A percentile compares a stretch with the other conserved stretches of the same genome.
Conservation (phyloP, 2,329 filamentous ascomycete species). For the Aspergillus ochraceus region DNA sequence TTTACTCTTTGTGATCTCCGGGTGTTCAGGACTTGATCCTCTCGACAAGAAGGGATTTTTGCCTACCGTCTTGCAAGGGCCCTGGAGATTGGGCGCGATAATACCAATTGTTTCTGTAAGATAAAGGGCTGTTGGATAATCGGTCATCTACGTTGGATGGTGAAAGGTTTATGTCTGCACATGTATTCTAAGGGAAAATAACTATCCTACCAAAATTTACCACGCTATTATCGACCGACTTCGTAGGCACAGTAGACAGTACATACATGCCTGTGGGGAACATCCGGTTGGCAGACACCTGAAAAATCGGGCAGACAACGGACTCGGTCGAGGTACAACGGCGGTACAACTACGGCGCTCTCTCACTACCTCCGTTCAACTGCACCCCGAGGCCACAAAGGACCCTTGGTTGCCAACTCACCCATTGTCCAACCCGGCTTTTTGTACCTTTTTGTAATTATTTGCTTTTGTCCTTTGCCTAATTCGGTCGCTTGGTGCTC, state of each 20-base stretch:
- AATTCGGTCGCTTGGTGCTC: not conserved
- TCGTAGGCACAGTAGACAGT: too few relatives aligned
- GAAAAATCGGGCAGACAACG: not conserved
- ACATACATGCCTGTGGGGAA: too few relatives aligned
- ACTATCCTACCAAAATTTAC: too few relatives aligned
- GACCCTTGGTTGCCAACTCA: conserved; percentile 1
- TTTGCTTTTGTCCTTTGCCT: conserved; percentile 3
- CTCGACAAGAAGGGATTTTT: not conserved
- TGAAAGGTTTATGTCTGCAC: not conserved
- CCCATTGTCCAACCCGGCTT: conserved; percentile 10
- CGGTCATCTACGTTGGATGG: not conserved
- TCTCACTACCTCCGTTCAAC: not conserved
- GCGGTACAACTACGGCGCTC: not conserved
- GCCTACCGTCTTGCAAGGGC: not conserved
- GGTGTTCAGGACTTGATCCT: not conserved
- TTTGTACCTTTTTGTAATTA: conserved; percentile 8
- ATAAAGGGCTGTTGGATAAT: not conserved
- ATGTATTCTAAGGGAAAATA: not conserved
- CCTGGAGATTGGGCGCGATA: not conserved
- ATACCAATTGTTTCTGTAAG: not conserved
- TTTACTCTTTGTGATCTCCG: not conserved
- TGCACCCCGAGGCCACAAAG: not conserved
- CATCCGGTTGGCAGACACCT: not conserved
- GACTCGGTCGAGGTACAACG: not conserved
- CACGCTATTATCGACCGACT: too few relatives aligned